Evolutionary conservation across 2,329 filamentous ascomycete genomes (phyloP).

Genomic region (Fusarium sp.): DNA sequence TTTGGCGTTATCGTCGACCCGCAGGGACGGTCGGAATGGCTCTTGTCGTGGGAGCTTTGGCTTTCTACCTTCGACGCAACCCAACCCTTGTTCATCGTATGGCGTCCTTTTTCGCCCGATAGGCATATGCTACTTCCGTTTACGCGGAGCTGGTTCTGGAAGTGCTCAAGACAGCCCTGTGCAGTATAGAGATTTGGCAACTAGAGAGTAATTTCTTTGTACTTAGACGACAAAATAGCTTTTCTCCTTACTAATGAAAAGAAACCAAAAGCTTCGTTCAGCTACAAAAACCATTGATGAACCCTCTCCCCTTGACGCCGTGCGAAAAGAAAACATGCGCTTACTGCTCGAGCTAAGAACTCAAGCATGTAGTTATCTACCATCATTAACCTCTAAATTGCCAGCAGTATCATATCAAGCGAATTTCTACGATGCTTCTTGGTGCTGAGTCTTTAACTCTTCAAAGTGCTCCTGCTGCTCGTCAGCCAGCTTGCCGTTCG

Average conservation of each 20-base stretch:
- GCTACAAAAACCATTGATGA: constrained; percentile 28
- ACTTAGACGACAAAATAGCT: constrained; percentile 14
- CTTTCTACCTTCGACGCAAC: constrained; percentile 73
- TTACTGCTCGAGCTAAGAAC: constrained; percentile 27
- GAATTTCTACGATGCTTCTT: constrained; percentile 53
- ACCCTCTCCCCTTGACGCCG: constrained; percentile 41
- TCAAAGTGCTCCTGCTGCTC: constrained; percentile 85
- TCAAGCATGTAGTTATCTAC: constrained; percentile 15
- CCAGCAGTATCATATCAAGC: background rate
- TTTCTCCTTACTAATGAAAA: constrained; percentile 7
- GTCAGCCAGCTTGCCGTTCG: constrained; percentile 75
- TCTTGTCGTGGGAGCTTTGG: constrained; percentile 74
- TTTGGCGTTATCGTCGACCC: constrained; percentile 75
- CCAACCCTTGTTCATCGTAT: constrained; percentile 48
- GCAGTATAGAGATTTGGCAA: constrained; percentile 21
- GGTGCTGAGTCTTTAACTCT: constrained; percentile 69
- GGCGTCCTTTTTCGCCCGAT: constrained; percentile 44
- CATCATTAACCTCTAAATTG: constrained; percentile 3
- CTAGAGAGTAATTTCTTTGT: background rate
- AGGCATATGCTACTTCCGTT: constrained; percentile 7
- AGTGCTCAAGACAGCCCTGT: constrained; percentile 1
- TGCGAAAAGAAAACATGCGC: constrained; percentile 39
- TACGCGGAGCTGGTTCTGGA: background rate
- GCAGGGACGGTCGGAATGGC: constrained; percentile 72
- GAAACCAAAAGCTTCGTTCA: constrained; percentile 23